phyloP scores from a whole-genome alignment of 2,329 filamentous ascomycete species.

The Pseudocercospora pini-densiflorae region DNA sequence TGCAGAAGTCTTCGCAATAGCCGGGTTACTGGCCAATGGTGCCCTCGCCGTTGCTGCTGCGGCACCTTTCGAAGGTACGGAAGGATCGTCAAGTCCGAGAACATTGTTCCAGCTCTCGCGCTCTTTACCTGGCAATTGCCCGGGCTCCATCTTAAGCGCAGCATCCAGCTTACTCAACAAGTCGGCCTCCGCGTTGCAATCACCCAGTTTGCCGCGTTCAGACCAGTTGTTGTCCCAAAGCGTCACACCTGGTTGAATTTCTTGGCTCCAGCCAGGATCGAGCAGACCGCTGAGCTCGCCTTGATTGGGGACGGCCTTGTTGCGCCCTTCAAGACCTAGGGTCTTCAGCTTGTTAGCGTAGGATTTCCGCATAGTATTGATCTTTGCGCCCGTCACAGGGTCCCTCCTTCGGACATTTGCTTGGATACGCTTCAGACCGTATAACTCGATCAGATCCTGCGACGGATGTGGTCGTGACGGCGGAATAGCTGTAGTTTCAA shows the following conservation, averaged over 20 bases:
- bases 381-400: conserved; percentile 67
- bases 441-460: conserved; percentile 64
- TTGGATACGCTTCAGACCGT: conserved; percentile 60
- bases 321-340: conserved; percentile 54
- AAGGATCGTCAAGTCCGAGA: conserved; percentile 50
- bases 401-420: conserved; percentile 63
- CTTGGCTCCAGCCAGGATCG: conserved; percentile 36
- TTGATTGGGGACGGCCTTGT: conserved; percentile 50
- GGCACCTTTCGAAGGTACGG: conserved; percentile 36
- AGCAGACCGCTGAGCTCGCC: conserved; percentile 43
- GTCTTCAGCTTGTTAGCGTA: conserved; percentile 59
- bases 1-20: conserved; percentile 34
- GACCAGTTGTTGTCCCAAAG: conserved; percentile 45
- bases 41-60: conserved; percentile 10
- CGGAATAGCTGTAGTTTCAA: conserved; percentile 44
- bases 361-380: conserved; percentile 63
- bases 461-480: conserved; percentile 60
- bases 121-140: conserved; percentile 47
- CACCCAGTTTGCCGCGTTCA: conserved; percentile 45
- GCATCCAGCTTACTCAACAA: conserved; percentile 44
- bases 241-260: conserved; percentile 15
- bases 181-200: conserved; percentile 35
- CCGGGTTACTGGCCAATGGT: conserved; percentile 30
- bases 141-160: conserved; percentile 50
- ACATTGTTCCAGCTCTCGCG: conserved; percentile 48